Base-by-base conservation (phyloP, 106 monocot species). In the Acanthochlamys bracteata region DNA sequence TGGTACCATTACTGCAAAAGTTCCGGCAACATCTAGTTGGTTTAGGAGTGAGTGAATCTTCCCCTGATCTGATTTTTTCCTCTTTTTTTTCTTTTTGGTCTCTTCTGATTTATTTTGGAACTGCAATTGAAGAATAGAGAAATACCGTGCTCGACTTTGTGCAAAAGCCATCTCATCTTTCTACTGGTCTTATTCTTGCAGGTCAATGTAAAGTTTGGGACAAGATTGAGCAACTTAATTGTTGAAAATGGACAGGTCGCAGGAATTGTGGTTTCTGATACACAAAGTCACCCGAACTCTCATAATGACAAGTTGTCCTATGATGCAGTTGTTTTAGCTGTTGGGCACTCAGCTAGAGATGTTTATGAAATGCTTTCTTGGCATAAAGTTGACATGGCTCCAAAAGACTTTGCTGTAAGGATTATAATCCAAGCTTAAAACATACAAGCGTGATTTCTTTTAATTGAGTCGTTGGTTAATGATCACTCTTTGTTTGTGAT, bases 281-380 rank as follows among this genome's bases (percentile, higher is more conserved):
- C 75, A 57, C 75, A 67, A 65, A 17, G 60, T 46, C 74, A 60
- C n/a, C 62, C 66, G n/a, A 59, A 68, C 73, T 75, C 59, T 69
- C 54, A 60, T 63, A 66, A 39, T 53, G 64, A 85, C 52, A 78
- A 56, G 4, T 56, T 98, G 39, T 39, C 73, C 16, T 92, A 39
- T 73, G 98, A 98, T 78, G 80, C 80, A 55, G 85, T 92, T 75
- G 85, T 98, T 78, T 75, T 98, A 23, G 98, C 98, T 42, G 98
- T 98, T 59, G 98, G 98, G 39, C 98, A 98, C 67, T 98, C 98
- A 53, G 92, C 98, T 53, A 73, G 92, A 16, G 98, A 98, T 83
- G 85, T 89, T 49, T 98, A 98, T 73, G 55, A 69, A 64, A 89
- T 98, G 88, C 81, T 98, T 73, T 71, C 72, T 39, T 56, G 77